These are phyloP conservation scores for Inga leiocalycina DNA, from an alignment of 306 rosid genomes.

Conservation along the genomic window DNA sequence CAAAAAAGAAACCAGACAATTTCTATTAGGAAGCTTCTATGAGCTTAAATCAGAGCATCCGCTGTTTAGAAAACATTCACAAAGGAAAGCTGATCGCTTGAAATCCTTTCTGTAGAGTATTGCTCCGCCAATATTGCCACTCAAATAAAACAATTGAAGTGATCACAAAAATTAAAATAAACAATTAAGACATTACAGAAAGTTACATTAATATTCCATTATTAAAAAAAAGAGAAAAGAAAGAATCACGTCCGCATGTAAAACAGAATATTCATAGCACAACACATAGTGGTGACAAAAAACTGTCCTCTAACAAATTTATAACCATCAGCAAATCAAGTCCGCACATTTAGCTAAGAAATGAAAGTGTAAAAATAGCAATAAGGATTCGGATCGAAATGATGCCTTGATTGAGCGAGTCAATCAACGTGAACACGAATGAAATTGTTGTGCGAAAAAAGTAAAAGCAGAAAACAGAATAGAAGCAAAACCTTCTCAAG, in stretches of 20 bases:
- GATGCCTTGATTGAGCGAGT: slow-evolving; percentile 1
- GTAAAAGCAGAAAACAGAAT: not conserved
- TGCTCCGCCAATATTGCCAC: slow-evolving; percentile 25
- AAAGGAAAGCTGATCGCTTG: slow-evolving; percentile 26
- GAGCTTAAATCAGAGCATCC: slow-evolving; percentile 19
- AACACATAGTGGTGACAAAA: slow-evolving; percentile 5
- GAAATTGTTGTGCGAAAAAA: not conserved
- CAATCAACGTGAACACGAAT: not conserved
- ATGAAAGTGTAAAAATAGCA: slow-evolving; percentile 31
- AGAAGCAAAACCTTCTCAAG: slow-evolving; percentile 74
- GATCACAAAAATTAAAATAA: not conserved
- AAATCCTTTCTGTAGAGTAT: not conserved
- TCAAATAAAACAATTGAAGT: slow-evolving; percentile 17
- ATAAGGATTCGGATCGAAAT: slow-evolving; percentile 28
- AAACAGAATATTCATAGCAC: not conserved
- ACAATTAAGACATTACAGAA: not conserved
- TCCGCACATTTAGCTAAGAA: slow-evolving; percentile 8
- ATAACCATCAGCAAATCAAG: slow-evolving; percentile 15
- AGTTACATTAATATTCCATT: not conserved
- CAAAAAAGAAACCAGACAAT: slow-evolving; percentile 11
- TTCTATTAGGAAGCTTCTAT: slow-evolving; percentile 27
- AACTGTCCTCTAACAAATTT: not conserved
- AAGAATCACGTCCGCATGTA: not conserved
- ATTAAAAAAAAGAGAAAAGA: not conserved
- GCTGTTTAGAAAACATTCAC: slow-evolving; percentile 3